These are phyloP conservation scores for Colletotrichum lentis DNA, from an alignment of 2,329 filamentous ascomycete genomes.

Conservation along the genomic window DNA sequence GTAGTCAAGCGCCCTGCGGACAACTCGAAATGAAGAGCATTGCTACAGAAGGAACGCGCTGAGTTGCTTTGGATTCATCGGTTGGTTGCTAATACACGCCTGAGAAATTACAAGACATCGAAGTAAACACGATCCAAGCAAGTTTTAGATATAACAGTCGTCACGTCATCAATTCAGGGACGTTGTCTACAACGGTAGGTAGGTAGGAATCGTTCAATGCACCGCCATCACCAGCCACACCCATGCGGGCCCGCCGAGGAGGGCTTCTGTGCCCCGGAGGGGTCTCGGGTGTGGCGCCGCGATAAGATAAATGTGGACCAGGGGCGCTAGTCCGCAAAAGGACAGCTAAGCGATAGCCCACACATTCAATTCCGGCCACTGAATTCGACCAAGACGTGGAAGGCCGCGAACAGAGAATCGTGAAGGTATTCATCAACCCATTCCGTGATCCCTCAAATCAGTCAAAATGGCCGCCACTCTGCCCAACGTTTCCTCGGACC, in stretches of 20 bases:
- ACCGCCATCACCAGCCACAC: conserved; percentile 35
- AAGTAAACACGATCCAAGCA: not conserved
- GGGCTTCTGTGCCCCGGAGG: conserved; percentile 33
- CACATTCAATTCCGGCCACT: conserved; percentile 44
- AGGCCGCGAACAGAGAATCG: conserved; percentile 28
- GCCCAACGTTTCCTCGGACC: conserved; percentile 84
- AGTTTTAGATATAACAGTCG: not conserved
- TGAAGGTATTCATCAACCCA: conserved; percentile 40
- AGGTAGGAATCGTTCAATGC: not conserved
- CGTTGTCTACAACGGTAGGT: not conserved
- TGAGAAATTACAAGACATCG: not conserved
- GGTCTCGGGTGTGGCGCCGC: conserved; percentile 8
- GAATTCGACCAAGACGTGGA: conserved; percentile 39
- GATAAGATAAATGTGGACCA: conserved; percentile 4
- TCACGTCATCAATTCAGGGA: not conserved
- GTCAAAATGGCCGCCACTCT: conserved; percentile 66
- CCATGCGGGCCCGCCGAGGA: conserved; percentile 14
- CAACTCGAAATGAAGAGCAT: too few relatives aligned
- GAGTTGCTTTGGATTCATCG: too few relatives aligned
- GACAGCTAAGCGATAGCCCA: conserved; percentile 51
- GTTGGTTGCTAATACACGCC: not conserved
- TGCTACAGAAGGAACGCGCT: too few relatives aligned
- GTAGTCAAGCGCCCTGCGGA: too few relatives aligned
- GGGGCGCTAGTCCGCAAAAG: conserved; percentile 30
- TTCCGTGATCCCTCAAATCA: conserved; percentile 48